Evolutionary conservation across 805 yeast genomes (phyloP), one percentile per base, ranked within the genome.

Genomic region (Pichia deserticola): DNA sequence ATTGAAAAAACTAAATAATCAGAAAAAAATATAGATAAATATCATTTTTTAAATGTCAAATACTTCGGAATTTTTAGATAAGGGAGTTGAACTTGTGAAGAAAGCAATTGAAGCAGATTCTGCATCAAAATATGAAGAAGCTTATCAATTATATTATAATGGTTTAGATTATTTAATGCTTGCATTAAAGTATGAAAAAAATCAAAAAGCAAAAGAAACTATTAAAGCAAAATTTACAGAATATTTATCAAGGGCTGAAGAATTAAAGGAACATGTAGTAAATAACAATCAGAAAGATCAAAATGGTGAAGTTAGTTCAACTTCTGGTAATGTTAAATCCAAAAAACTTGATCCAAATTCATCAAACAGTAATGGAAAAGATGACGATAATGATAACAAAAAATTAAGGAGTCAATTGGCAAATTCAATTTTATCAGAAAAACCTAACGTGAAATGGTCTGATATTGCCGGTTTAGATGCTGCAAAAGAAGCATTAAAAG

Each of bases 401-500:
- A 89, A 90, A 65, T 71, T 93, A 45, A 75, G 97, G 57, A 89
- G 92, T 7, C 97, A 98, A 0, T 72, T 93, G 47, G 84, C 96
- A 0, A 90, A 96, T 3, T 95, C 97, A 0, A 90, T 93, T 53
- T 72, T 93, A 45, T 77, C 90, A 37, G 98, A 92, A 60, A 90
- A 80, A 52, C 99, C 99, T 27, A 84, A 93, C 61, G 92, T 93
- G 32, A 76, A 78, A 57, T 93, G 99, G 99, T 83, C 79, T 57
- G 99, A 93, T 63, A 85, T 93, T 55, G 99, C 99, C 1, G 99
- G 99, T 30, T 74, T 93, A 53, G 98, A 92, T 54, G 79, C 81
- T 33, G 99, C 99, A 8, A 93, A 93, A 61, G 98, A 92, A 58
- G 96, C 99, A 0, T 73, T 93, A 51, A 93, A 93, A 65, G 99